phyloP scores from a whole-genome alignment of 345 rosid genomes.

The Xanthoceras sorbifolium region DNA sequence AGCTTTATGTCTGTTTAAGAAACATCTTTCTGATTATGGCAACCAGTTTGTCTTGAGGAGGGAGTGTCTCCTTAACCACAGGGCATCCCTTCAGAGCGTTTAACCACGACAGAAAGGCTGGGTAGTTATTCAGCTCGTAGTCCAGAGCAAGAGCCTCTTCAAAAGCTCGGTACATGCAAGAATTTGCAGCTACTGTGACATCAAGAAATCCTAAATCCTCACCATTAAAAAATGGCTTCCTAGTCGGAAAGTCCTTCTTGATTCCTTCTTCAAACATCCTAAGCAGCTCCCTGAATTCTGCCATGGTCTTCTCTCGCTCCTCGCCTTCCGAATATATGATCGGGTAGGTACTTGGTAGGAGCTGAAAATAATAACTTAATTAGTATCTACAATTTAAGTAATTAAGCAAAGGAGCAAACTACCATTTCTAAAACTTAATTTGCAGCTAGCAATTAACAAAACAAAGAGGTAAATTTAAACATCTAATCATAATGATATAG shows the following conservation, averaged over 20 bases:
- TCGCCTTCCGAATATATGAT: constrained; percentile 17
- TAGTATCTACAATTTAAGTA: neutral
- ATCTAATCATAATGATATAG: too few relatives aligned
- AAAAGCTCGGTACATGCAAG: constrained; percentile 26
- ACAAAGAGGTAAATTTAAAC: neutral
- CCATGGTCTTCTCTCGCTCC: constrained; percentile 24
- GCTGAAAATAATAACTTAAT: constrained; percentile 7
- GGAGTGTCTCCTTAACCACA: constrained; percentile 26
- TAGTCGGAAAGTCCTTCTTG: constrained; percentile 19
- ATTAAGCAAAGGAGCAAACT: too few relatives aligned
- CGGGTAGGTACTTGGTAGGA: neutral
- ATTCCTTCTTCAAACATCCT: constrained; percentile 28
- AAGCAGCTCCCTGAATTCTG: constrained; percentile 11
- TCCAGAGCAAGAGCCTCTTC: constrained; percentile 18
- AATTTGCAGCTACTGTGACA: constrained; percentile 11
- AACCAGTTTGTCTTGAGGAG: constrained; percentile 20
- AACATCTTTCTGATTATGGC: constrained; percentile 13
- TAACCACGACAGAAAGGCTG: constrained; percentile 22
- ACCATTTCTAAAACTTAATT: too few relatives aligned
- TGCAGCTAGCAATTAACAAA: neutral
- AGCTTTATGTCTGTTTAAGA: neutral
- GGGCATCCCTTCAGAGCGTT: constrained; percentile 18
- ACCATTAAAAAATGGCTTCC: constrained; percentile 9
- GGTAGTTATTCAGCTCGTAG: neutral
- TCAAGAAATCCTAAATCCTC: constrained; percentile 27